phyloP scores from a whole-genome alignment of 352 stramenopile genomes.

The Pythium inflatum region DNA sequence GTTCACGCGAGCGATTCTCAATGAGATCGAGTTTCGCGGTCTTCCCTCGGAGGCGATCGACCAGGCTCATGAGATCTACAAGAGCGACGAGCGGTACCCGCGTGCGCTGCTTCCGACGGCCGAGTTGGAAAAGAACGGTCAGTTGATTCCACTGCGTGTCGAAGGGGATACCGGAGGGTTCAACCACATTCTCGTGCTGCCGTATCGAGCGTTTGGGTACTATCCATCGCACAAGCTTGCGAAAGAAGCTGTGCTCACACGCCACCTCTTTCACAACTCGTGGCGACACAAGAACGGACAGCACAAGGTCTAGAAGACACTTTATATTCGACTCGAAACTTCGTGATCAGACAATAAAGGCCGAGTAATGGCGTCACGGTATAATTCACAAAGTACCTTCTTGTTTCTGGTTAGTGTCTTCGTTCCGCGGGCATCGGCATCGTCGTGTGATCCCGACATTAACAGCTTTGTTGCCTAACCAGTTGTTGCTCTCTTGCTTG shows the following conservation, averaged over 20 bases:
- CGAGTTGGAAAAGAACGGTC: constrained; percentile 21
- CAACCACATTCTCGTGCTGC: constrained; percentile 15
- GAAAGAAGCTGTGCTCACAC: constrained; percentile 2
- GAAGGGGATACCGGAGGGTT: neutral
- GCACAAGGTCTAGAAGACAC: too few species aligned
- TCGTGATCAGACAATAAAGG: too few species aligned
- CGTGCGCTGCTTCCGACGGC: constrained; percentile 3
- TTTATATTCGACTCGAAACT: too few species aligned
- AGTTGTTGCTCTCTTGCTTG: too few species aligned
- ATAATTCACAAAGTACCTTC: too few species aligned
- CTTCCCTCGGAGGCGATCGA: neutral
- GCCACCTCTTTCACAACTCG: constrained; percentile 17
- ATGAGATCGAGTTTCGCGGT: constrained; percentile 8
- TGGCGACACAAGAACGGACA: constrained; percentile 18
- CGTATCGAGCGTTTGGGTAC: constrained; percentile 23
- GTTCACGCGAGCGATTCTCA: constrained; percentile 20
- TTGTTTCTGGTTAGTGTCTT: too few species aligned
- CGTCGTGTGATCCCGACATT: too few species aligned
- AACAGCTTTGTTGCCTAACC: too few species aligned
- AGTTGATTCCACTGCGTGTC: constrained; percentile 12
- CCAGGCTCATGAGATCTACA: neutral
- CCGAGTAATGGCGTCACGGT: too few species aligned
- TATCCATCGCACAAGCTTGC: neutral
- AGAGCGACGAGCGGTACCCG: constrained; percentile 9
- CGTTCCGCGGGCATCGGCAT: too few species aligned